phyloP scores from a whole-genome alignment of 1,139 yeast species.

The Candida dubliniensis region DNA sequence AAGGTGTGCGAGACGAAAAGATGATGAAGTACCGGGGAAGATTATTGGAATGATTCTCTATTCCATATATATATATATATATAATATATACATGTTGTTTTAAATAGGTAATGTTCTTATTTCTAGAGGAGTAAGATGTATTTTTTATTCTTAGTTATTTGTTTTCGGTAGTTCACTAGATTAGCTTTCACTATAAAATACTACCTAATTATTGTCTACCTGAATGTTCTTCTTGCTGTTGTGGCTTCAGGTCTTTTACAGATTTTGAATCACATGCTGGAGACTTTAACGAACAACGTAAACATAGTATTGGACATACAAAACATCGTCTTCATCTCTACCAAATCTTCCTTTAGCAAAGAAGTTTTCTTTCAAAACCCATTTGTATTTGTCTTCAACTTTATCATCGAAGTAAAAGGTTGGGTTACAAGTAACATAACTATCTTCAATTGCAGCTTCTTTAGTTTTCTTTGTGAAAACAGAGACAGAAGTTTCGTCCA shows the following conservation, averaged over 20 bases:
- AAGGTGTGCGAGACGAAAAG: not conserved
- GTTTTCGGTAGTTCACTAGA: not conserved
- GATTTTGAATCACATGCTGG: too few species aligned
- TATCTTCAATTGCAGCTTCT: conserved; percentile 40
- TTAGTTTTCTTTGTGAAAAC: conserved; percentile 32
- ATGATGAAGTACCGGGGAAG: not conserved
- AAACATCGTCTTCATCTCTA: conserved; percentile 39
- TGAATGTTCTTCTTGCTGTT: too few species aligned
- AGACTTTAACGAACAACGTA: conserved; percentile 27
- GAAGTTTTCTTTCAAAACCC: conserved; percentile 47
- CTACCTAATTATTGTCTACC: too few species aligned
- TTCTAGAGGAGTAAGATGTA: not conserved
- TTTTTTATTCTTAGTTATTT: not conserved
- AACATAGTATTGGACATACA: conserved; percentile 53
- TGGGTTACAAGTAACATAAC: conserved; percentile 50
- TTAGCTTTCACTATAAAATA: too few species aligned
- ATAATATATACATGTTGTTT: conserved; percentile 5
- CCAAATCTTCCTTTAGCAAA: conserved; percentile 57
- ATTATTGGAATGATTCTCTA: not conserved
- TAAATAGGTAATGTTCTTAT: conserved; percentile 3
- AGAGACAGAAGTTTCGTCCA: conserved; percentile 31
- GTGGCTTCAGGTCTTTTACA: too few species aligned
- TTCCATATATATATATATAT: not conserved
- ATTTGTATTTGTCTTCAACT: conserved; percentile 42
- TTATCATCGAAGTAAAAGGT: conserved; percentile 37